Conservation (phyloP, 2,329 filamentous ascomycete genomes). For the Clarireedia paspali region DNA sequence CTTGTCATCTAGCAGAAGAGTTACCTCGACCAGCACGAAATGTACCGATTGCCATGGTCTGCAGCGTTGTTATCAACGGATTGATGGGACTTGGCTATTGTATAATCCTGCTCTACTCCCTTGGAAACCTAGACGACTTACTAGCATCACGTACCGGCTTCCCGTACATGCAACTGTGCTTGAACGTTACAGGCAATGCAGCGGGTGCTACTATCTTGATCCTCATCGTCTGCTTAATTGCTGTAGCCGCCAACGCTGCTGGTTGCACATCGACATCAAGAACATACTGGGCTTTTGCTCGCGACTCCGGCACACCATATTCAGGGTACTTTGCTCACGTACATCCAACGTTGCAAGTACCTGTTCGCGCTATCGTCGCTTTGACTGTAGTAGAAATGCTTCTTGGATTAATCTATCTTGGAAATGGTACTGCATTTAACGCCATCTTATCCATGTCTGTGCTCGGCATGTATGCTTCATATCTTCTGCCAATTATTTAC, state of each 20-base stretch:
- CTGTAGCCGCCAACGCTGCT: conserved; percentile 39
- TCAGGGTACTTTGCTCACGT: conserved; percentile 33
- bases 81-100: conserved; percentile 37
- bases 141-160: conserved; percentile 36
- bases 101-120: conserved; percentile 37
- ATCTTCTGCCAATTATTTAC: conserved; percentile 33
- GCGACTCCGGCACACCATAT: conserved; percentile 34
- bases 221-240: conserved; percentile 30
- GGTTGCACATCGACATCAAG: conserved; percentile 37
- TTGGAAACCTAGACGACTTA: conserved; percentile 33
- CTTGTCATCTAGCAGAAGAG: conserved; percentile 40
- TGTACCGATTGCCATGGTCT: conserved; percentile 36
- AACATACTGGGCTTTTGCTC: conserved; percentile 38
- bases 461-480: conserved; percentile 37
- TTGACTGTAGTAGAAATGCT: conserved; percentile 37
- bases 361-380: conserved; percentile 33
- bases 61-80: conserved; percentile 38
- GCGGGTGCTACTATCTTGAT: neutral
- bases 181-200: conserved; percentile 31
- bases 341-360: conserved; percentile 28
- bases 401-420: conserved; percentile 40
- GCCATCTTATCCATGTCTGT: conserved; percentile 39
- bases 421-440: conserved; percentile 39
- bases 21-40: conserved; percentile 36
- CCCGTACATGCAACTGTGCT: conserved; percentile 39